phyloP scores from a whole-genome alignment of 2,329 filamentous ascomycete genomes.

The Thelonectria rubi region DNA sequence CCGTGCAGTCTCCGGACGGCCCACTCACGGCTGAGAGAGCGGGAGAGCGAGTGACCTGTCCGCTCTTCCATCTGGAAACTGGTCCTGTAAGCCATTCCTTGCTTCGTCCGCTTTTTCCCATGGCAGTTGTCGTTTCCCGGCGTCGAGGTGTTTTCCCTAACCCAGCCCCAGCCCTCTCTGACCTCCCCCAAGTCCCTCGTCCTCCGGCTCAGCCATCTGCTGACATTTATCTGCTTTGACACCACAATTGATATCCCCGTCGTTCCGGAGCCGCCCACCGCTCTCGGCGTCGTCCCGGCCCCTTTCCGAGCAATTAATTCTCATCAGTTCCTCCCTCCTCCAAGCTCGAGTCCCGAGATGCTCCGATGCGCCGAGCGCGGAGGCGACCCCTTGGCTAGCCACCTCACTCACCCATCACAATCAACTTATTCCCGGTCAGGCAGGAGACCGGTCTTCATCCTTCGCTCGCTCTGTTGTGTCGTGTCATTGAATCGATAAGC shows the following conservation, averaged over 20 bases:
- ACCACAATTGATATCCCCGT: constrained; percentile 26
- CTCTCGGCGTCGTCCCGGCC: constrained; percentile 24
- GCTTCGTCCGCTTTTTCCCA: not conserved
- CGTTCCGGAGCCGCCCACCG: constrained; percentile 25
- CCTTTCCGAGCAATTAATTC: constrained; percentile 4
- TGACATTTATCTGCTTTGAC: constrained; percentile 31
- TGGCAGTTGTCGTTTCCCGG: constrained; percentile 3
- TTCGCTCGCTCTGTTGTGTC: constrained; percentile 14
- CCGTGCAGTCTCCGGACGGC: not conserved
- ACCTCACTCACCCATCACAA: constrained; percentile 31
- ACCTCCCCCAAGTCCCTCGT: constrained; percentile 14
- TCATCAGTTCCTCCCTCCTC: constrained; percentile 2
- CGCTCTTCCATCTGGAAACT: too few relatives aligned
- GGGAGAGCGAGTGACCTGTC: too few relatives aligned
- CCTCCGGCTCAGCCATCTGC: constrained; percentile 33
- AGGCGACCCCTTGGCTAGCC: constrained; percentile 12
- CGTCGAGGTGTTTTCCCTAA: constrained; percentile 16
- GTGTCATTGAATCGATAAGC: constrained; percentile 27
- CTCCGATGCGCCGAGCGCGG: constrained; percentile 31
- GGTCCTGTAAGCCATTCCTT: too few relatives aligned
- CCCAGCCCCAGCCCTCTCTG: constrained; percentile 4
- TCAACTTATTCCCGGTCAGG: constrained; percentile 33
- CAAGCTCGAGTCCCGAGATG: constrained; percentile 27
- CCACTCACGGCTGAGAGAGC: not conserved
- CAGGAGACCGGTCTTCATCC: constrained; percentile 24